Evolutionary conservation across 148 eudicot genomes (phyloP), one percentile per base, ranked within the genome.

Genomic region (Rhododendron ovatum): DNA sequence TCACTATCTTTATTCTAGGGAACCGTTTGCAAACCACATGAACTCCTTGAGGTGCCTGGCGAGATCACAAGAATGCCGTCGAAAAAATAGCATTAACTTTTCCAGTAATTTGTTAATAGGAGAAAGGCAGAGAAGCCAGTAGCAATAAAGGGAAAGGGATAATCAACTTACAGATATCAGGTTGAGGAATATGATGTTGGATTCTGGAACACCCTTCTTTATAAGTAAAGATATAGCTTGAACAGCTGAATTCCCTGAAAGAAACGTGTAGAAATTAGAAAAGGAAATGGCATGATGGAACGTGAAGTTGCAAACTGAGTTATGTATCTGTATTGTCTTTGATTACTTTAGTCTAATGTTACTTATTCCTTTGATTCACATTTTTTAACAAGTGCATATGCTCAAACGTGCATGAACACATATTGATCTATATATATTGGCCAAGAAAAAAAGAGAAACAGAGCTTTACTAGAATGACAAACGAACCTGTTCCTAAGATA

Each of bases 41-140:
- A 83, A 96, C 96, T 88, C 99, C 98, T 92, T 95, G 99, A 87
- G 99, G 99, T 55, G 99, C 98, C 99, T 96, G 91, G 59, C 43
- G 10, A 86, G 55, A 69, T 78, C 75, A 48, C 59, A 39, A 10
- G 15, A 45, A 14, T 5, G 45, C 39, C 33, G 2, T 80, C 18
- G 43, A 41, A 50, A 17, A 28, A 28, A 61, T 37, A 10, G 61
- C 41, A 7, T 39, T 2, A 79, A 39, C 24, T 50, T 13, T 80
- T 14, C 61, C 39, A 80, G 61, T 33, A 5, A 80, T 0, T 6
- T 45, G 0, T 26, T 15, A 26, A 26, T 47, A 17, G 82, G 15
- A 33, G 45, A 41, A 43, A 84, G n/a, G 24, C 33, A 80, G 50
- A 65, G 39, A 8, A 77, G 33, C 28, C 20, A 35, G 26, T 48